These are phyloP conservation scores for Glomus cerebriforme DNA, from an alignment of 192 early-diverging fungal species.

Conservation along the genomic window DNA sequence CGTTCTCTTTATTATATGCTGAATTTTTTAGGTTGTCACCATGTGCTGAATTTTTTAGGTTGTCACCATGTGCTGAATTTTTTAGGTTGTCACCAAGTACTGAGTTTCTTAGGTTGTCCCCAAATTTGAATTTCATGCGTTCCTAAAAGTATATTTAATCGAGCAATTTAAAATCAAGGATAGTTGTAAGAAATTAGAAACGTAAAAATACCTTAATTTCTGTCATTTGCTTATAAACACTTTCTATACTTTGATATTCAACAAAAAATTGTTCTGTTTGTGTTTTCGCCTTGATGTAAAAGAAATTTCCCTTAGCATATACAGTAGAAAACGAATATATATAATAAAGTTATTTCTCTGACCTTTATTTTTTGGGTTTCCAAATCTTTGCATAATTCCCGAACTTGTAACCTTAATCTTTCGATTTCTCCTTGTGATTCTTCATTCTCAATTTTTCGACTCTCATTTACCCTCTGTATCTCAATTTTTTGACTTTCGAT, in stretches of 20 bases:
- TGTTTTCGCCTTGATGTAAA: not conserved
- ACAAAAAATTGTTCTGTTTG: too few relatives aligned
- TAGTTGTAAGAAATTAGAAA: too few relatives aligned
- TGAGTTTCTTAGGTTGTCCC: not conserved
- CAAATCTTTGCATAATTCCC: not conserved
- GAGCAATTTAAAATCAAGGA: too few relatives aligned
- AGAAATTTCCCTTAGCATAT: not conserved
- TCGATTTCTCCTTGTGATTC: constrained; percentile 37
- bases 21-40: not conserved
- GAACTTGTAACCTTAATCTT: not conserved
- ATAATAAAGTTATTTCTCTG: not conserved
- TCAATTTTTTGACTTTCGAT: constrained; percentile 27
- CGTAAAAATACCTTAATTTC: too few relatives aligned
- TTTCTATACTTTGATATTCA: not conserved
- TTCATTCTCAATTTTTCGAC: constrained; percentile 42
- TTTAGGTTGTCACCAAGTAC: not conserved
- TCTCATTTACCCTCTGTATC: constrained; percentile 46
- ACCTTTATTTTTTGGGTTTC: not conserved
- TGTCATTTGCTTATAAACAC: too few relatives aligned
- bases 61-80: not conserved
- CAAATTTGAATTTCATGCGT: too few relatives aligned
- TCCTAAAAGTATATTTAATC: not conserved
- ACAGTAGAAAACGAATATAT: not conserved
- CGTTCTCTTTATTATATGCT: not conserved
- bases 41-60: not conserved